Percentiles rank a stretch among this genome's conserved stretches.
Conservation (phyloP, 768 basidiomycete species). For the Piloderma croceum region DNA sequence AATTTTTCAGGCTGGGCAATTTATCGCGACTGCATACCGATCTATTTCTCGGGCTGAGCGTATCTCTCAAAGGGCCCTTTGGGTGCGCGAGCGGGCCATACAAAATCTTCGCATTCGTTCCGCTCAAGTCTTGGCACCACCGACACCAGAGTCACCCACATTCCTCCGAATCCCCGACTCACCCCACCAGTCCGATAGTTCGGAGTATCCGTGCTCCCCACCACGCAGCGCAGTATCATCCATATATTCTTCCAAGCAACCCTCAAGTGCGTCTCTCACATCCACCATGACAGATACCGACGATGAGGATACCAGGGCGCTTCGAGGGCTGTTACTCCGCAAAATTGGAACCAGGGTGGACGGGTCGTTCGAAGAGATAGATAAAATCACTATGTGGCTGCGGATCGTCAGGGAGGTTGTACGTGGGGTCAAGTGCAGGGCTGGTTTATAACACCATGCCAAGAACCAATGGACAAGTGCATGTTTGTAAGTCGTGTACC, state of each 20-base stretch:
- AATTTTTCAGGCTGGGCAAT: slow-evolving; percentile 45
- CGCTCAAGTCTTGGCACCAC: not conserved
- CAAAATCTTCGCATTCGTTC: too few species aligned
- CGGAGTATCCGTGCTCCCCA: too few species aligned
- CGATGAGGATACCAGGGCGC: slow-evolving; percentile 57
- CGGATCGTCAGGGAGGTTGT: slow-evolving; percentile 60
- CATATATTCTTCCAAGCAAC: too few species aligned
- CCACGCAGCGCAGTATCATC: too few species aligned
- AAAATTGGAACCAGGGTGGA: slow-evolving; percentile 56
- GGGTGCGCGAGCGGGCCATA: too few species aligned
- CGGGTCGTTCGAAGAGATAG: slow-evolving; percentile 59
- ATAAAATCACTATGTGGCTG: slow-evolving; percentile 54
- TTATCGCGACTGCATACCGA: slow-evolving; percentile 47
- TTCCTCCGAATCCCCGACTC: too few species aligned
- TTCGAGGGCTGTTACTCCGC: slow-evolving; percentile 58
- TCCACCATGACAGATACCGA: slow-evolving; percentile 48
- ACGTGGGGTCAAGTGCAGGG: slow-evolving; percentile 52
- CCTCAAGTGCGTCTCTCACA: too few species aligned
- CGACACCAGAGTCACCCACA: too few species aligned
- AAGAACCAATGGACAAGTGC: too few species aligned
- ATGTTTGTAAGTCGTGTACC: too few species aligned
- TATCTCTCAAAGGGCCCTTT: slow-evolving; percentile 49
- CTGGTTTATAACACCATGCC: too few species aligned
- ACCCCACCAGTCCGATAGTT: too few species aligned
- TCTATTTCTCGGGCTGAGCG: slow-evolving; percentile 55